Evolutionary conservation across 2,329 filamentous ascomycete species (phyloP), one percentile per base, ranked within the genome.

Genomic region (Hypoxylon sp.): DNA sequence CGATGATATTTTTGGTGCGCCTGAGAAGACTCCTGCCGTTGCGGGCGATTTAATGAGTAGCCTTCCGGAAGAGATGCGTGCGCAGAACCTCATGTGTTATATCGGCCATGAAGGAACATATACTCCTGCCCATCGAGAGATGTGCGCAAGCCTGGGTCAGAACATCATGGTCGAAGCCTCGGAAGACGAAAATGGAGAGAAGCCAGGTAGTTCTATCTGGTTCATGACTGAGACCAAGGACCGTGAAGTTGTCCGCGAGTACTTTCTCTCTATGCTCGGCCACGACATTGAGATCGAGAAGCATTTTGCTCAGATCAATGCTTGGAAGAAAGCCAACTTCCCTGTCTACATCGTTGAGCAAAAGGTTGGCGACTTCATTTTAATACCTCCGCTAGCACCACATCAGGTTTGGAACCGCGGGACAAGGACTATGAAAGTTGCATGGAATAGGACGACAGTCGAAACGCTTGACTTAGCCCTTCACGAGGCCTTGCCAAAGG

Each of bases 391-490:
- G n/a, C 83, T 98, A 17, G 96, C 96, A 3, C 94, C 95, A 0
- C 96, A 99, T 79, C 96, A 99, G 78, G 96, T 99, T 9, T 99
- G 96, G 96, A 99, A 99, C 77, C 89, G 95, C 53, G 96, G 96
- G 19, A 98, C 95, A 1, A 87, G 94, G 48, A 99, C 96, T 0
- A 94, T 98, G 88, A 99, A 99, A 78, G 94, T 97, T 6, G 96
- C 96, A 0, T 99, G 96, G 96, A 99, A 99, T 78, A 88, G 96
- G 26, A 98, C 94, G 0, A 98, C 94, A 0, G 92, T 92, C 1
- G 94, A 98, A 76, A 98, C 96, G 0, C 85, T 99, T 3, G 92
- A 95, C 71, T 84, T 97, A 78, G 96, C 95, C 0, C 80, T 98
- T 19, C 87, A 90, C 65, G 96, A 98, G 81, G 94, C 95, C 0